These are phyloP conservation scores for Aspergillus quadrilineatus DNA, from an alignment of 2,329 filamentous ascomycete genomes.

Conservation along the genomic window DNA sequence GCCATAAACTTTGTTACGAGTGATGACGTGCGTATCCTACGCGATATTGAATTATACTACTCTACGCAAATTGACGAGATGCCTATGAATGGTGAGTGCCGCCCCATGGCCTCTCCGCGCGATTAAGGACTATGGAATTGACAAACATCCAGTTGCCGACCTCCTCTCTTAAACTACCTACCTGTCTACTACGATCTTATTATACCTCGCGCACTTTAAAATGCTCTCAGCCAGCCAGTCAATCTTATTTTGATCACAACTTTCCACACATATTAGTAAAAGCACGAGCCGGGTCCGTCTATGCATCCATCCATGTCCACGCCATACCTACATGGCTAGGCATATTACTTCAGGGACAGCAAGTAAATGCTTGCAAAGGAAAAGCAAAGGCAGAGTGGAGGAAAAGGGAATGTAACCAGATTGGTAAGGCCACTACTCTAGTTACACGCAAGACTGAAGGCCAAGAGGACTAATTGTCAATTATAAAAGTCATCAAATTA, in stretches of 20 bases:
- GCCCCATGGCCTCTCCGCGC: neutral
- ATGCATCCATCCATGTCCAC: neutral
- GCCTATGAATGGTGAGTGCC: slow-evolving; percentile 86
- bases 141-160: slow-evolving; percentile 31
- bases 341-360: neutral
- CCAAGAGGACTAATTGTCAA: no score
- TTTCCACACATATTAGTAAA: neutral
- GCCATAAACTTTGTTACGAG: slow-evolving; percentile 99
- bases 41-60: slow-evolving; percentile 96
- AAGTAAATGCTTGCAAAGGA: neutral
- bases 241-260: neutral
- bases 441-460: neutral
- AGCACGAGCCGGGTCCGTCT: neutral
- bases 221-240: neutral
- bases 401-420: slow-evolving; percentile 33
- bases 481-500: no score
- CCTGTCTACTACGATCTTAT: neutral
- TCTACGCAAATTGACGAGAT: slow-evolving; percentile 98
- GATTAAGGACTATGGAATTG: slow-evolving; percentile 8
- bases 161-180: slow-evolving; percentile 33
- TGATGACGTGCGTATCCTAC: slow-evolving; percentile 94
- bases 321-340: neutral
- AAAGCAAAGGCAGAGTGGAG: slow-evolving; percentile 32
- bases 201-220: neutral
- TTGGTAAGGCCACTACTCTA: slow-evolving; percentile 11